These are phyloP conservation scores for Juncus effusus DNA, from an alignment of 176 grass and related monocot genomes.

Conservation along the genomic window DNA sequence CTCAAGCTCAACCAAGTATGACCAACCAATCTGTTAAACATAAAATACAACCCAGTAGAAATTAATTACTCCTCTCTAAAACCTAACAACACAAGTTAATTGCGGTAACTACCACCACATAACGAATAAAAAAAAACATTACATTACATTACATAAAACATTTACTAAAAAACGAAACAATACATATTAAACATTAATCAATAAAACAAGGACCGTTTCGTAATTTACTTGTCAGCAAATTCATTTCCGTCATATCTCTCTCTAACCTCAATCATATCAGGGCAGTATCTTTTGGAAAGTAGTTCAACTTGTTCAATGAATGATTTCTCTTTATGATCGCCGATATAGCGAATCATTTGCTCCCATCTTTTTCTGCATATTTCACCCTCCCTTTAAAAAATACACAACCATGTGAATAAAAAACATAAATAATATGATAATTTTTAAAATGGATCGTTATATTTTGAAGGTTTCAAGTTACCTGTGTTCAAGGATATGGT, in stretches of 20 bases:
- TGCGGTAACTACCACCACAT: no score
- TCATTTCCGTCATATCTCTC: conserved; percentile 17
- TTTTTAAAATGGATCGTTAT: conserved; percentile 2
- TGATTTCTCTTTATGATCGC: conserved; percentile 45
- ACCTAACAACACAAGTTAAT: no score
- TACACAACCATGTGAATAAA: not conserved
- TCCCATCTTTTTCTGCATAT: conserved; percentile 57
- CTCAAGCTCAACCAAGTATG: no score
- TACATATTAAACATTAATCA: no score
- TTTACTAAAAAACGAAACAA: no score
- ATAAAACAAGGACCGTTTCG: conserved; percentile 6
- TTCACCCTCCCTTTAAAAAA: conserved; percentile 51
- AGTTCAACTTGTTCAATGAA: conserved; percentile 76
- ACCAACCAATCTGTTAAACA: no score
- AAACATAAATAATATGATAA: not conserved
- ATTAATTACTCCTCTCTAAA: no score
- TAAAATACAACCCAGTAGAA: no score
- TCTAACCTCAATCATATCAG: conserved; percentile 66
- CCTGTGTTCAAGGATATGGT: conserved; percentile 72
- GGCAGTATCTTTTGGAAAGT: conserved; percentile 46
- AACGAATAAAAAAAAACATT: no score
- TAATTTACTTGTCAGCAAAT: not conserved
- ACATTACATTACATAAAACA: no score
- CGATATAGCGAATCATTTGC: conserved; percentile 60
- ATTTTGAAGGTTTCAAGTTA: conserved; percentile 19